Conservation (phyloP, 1,139 yeast genomes). For the Saccharomyces hybrid region DNA sequence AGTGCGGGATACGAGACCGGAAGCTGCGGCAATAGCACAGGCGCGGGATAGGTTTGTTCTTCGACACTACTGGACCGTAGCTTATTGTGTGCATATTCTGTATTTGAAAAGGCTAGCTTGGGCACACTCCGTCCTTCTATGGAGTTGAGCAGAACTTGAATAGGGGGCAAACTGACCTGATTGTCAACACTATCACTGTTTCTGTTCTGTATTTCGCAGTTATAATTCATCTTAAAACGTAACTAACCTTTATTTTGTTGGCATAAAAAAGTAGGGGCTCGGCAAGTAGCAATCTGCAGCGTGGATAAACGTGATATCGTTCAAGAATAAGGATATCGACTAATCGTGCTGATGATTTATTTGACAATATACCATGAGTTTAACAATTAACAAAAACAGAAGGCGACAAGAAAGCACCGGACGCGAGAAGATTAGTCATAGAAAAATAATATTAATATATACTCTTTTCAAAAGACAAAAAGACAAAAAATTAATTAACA, state of each 20-base stretch:
- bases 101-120: neutral
- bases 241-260: neutral
- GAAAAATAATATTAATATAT: neutral
- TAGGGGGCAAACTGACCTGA: neutral
- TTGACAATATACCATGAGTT: neutral
- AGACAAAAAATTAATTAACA: neutral
- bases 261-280: neutral
- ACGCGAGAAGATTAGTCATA: neutral
- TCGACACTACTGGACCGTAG: neutral
- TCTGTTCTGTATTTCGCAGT: neutral
- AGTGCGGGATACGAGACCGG: neutral
- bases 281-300: neutral
- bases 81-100: neutral
- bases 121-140: neutral
- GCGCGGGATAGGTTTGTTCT: neutral
- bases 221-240: neutral
- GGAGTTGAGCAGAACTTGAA: neutral
- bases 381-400: neutral
- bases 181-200: neutral
- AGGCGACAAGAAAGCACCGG: neutral
- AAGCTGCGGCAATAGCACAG: neutral
- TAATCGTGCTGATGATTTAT: too few species aligned
- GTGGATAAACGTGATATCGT: neutral
- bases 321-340: neutral
- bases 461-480: neutral